Evolutionary conservation across 2,329 filamentous ascomycete genomes (phyloP), one percentile per base, ranked within the genome.

Genomic region (Bipolaris victoriae): DNA sequence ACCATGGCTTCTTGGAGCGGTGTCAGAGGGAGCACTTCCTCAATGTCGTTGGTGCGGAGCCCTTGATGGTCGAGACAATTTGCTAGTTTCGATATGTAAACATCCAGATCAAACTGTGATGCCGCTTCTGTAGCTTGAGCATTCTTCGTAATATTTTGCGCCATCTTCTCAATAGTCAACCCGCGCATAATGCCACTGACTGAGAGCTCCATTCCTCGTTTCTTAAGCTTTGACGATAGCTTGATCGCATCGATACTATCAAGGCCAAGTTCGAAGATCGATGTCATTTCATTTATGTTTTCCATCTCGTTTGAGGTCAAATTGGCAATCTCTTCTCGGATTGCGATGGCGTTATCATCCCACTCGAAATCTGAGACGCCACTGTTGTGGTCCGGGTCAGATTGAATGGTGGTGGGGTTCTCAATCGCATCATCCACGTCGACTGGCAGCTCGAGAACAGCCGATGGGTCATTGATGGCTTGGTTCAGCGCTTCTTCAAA

Each of bases 231-330:
- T 0, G 91, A 88, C 0, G 90, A 89, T 0, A 97, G 79, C 67
- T 92, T 96, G 73, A 97, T 94, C 1, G 90, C 85, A 74, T 97
- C 93, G 56, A 97, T 96, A 68, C 93, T 97, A 78, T 97, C 94
- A 6, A 97, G 82, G 0, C 93, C 93, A 31, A 97, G 82, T 65
- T 94, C 88, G 37, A 96, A 88, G 10, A 97, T 85, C 0, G 89
- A 89, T 0, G 86, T 86, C 6, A 80, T 76, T 49, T 85, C 83
- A 1, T 77, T 73, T 36, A 97, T 78, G 0, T 82, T 76, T 1
- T 80, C 72, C 3, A 76, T 71, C 0, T 83, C 71, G 0, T 88
- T 69, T 0, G 82, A 83, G 1, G 88, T 85, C 5, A 97, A 78
- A 0, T 70, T 67, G 1, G 89, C 84, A 41, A 97, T 82, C 65